These are phyloP conservation scores for Monosporascus sp. DNA, from an alignment of 2,329 filamentous ascomycete genomes.

Conservation along the genomic window DNA sequence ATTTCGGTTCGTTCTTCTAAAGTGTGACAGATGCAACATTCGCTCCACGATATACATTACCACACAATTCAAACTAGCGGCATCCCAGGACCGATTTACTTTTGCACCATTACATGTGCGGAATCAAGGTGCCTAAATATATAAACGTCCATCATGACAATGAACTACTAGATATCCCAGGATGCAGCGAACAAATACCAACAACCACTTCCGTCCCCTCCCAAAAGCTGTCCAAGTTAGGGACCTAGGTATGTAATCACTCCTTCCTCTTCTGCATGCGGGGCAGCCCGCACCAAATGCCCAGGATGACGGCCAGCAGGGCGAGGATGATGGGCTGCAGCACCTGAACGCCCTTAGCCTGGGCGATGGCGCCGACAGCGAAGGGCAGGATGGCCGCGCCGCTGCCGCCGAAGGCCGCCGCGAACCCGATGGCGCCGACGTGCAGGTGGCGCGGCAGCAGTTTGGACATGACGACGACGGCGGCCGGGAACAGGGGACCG, in stretches of 20 bases:
- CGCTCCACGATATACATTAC: no score
- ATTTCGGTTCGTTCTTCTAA: no score
- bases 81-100: no score
- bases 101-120: no score
- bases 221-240: no score
- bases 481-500: slow-evolving; percentile 71
- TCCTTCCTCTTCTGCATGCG: slow-evolving; percentile 35
- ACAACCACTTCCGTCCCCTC: no score
- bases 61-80: no score
- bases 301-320: slow-evolving; percentile 37
- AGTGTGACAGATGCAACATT: no score
- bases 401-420: slow-evolving; percentile 67
- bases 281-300: slow-evolving; percentile 43
- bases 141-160: no score
- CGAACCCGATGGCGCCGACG: slow-evolving; percentile 71
- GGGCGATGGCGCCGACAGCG: slow-evolving; percentile 61
- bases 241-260: slow-evolving; percentile 10
- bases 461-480: slow-evolving; percentile 65
- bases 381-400: slow-evolving; percentile 66
- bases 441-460: slow-evolving; percentile 67
- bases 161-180: no score
- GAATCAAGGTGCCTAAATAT: no score
- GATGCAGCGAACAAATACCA: no score
- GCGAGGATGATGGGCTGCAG: slow-evolving; percentile 53
- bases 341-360: slow-evolving; percentile 48